Evolutionary conservation across 2,329 filamentous ascomycete genomes (phyloP).

Genomic region (Penicillium sp.): DNA sequence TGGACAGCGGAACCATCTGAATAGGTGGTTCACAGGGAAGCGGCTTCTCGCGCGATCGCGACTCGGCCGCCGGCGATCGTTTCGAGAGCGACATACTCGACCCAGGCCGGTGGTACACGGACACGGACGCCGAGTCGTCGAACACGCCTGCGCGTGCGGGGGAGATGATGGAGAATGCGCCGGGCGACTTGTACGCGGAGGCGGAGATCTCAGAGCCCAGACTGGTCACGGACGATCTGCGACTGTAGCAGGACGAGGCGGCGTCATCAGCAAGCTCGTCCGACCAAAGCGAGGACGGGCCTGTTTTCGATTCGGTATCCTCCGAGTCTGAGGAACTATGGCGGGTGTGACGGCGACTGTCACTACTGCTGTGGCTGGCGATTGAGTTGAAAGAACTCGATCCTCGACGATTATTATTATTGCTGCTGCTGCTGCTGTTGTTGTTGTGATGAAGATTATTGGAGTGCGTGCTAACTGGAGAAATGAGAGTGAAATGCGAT

Average conservation of each 20-base stretch:
- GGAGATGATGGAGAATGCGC: constrained; percentile 33
- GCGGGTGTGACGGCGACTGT: not conserved
- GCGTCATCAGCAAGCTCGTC: constrained; percentile 30
- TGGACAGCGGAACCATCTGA: constrained; percentile 34
- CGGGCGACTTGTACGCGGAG: constrained; percentile 24
- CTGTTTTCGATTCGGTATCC: constrained; percentile 15
- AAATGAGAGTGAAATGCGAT: constrained; percentile 32
- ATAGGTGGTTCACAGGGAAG: constrained; percentile 44
- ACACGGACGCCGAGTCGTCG: constrained; percentile 33
- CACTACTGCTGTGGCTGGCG: not conserved
- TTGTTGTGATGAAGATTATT: not conserved
- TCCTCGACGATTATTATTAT: not conserved
- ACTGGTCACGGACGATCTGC: constrained; percentile 40
- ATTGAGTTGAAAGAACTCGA: not conserved
- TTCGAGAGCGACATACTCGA: constrained; percentile 24
- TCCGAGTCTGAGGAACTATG: constrained; percentile 1
- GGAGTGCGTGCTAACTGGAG: constrained; percentile 26
- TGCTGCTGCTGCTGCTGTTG: not conserved
- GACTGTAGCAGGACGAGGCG: constrained; percentile 44
- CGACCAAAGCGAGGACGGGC: constrained; percentile 13
- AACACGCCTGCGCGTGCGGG: constrained; percentile 38
- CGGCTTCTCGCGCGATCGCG: constrained; percentile 45
- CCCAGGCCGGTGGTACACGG: constrained; percentile 9
- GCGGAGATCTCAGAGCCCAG: constrained; percentile 33
- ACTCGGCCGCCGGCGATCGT: constrained; percentile 28